A percentile compares a stretch with the other conserved stretches of the same genome.
Evolutionary conservation across 1,284 basidiomycete genomes (phyloP).

Genomic region (Apiotrichum laibachii): DNA sequence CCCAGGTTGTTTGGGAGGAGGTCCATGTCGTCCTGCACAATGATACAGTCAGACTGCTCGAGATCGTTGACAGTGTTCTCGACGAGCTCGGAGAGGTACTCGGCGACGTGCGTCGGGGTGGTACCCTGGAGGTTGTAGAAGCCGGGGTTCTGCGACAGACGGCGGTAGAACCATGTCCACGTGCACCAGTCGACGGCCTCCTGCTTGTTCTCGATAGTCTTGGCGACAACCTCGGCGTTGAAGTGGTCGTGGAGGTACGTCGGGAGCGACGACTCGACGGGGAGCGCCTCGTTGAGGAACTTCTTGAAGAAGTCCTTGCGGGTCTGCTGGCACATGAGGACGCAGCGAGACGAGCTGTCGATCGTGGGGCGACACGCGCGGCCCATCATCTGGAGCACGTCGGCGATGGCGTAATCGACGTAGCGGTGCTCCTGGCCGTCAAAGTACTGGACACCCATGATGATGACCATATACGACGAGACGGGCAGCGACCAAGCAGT

Average conservation of each 20-base stretch:
- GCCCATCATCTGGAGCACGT: constrained; percentile 98
- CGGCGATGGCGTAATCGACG: constrained; percentile 94
- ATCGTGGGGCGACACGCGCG: constrained; percentile 83
- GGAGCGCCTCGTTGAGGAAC: constrained; percentile 94
- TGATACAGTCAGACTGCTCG: constrained; percentile 90
- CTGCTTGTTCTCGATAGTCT: constrained; percentile 98
- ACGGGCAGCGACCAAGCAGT: constrained; percentile 94
- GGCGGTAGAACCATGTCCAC: constrained; percentile 71
- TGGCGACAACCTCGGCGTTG: constrained; percentile 95
- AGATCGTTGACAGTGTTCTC: constrained; percentile 89
- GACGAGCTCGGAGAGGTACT: constrained; percentile 92
- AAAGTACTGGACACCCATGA: constrained; percentile 96
- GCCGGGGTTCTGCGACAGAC: constrained; percentile 82
- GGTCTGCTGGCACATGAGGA: constrained; percentile 95
- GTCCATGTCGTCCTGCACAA: constrained; percentile 92
- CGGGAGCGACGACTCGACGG: constrained; percentile 90
- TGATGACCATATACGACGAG: constrained; percentile 92
- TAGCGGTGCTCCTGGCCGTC: constrained; percentile 97
- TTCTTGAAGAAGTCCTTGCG: constrained; percentile 99
- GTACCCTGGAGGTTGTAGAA: constrained; percentile 95
- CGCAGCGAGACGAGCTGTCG: constrained; percentile 83
- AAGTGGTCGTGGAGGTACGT: constrained; percentile 93
- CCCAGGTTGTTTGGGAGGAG: constrained; percentile 85
- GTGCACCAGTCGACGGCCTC: constrained; percentile 75
- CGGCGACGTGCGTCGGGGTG: constrained; percentile 86